Percentiles rank a stretch among this genome's conserved stretches.
phyloP scores from a whole-genome alignment of 352 stramenopile genomes.

The Pythium rhizo-oryzae region DNA sequence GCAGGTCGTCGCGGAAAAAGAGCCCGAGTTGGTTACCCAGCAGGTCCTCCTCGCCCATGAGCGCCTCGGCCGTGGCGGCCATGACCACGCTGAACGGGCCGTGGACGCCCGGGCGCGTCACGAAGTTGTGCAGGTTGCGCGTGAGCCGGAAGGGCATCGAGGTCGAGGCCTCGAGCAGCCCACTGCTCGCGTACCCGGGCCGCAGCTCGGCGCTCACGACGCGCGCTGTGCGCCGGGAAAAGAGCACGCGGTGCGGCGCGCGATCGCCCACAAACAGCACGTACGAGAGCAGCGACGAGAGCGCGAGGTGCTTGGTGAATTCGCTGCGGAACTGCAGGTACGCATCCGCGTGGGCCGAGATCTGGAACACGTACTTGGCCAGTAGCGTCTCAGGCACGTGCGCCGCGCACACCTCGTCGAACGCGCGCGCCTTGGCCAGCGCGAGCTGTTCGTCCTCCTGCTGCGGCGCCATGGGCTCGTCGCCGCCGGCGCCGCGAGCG shows the following conservation, averaged over 20 bases:
- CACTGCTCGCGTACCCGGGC: conserved; percentile 82
- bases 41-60: conserved; percentile 85
- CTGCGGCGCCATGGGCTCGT: conserved; percentile 28
- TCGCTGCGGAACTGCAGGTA: conserved; percentile 89
- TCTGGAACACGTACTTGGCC: conserved; percentile 84
- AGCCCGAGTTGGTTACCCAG: conserved; percentile 86
- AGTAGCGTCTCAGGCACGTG: conserved; percentile 87
- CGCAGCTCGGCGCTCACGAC: conserved; percentile 86
- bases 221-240: conserved; percentile 75
- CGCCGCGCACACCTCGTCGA: conserved; percentile 75
- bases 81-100: conserved; percentile 87
- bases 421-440: conserved; percentile 67
- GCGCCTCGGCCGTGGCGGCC: conserved; percentile 74
- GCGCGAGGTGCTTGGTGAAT: conserved; percentile 85
- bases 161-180: conserved; percentile 77
- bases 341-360: conserved; percentile 69
- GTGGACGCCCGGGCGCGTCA: conserved; percentile 83
- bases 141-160: conserved; percentile 91
- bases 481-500: conserved; percentile 37
- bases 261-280: conserved; percentile 85
- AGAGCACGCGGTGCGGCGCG: conserved; percentile 82
- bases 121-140: conserved; percentile 88
- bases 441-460: conserved; percentile 69
- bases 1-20: conserved; percentile 88
- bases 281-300: conserved; percentile 88